Evolutionary conservation across 495 filamentous ascomycete species (phyloP).

Genomic region (Xylaria palmicola): DNA sequence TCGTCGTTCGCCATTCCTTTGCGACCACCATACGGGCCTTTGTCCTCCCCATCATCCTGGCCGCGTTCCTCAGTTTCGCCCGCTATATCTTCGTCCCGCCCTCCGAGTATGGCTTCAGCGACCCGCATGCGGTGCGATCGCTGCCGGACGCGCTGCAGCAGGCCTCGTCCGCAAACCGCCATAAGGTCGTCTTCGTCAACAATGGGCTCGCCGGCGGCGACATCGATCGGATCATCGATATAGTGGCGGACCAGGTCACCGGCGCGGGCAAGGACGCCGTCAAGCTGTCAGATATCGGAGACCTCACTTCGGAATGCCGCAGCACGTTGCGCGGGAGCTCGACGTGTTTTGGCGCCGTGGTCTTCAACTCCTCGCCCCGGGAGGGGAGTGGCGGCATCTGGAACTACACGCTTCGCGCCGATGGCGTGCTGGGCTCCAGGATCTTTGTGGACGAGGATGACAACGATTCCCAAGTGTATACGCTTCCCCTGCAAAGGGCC

Average conservation of each 20-base stretch:
- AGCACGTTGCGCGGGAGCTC: conserved; percentile 70
- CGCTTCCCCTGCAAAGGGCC: conserved; percentile 73
- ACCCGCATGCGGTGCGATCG: conserved; percentile 54
- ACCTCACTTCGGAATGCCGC: conserved; percentile 60
- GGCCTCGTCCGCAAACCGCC: conserved; percentile 46
- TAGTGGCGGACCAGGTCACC: conserved; percentile 51
- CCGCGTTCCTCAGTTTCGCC: conserved; percentile 65
- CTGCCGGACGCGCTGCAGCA: conserved; percentile 58
- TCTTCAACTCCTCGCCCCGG: conserved; percentile 68
- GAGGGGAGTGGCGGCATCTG: conserved; percentile 66
- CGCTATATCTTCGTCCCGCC: conserved; percentile 67
- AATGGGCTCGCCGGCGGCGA: conserved; percentile 67
- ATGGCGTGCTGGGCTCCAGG: conserved; percentile 56
- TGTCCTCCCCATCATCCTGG: conserved; percentile 67
- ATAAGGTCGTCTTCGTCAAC: conserved; percentile 78
- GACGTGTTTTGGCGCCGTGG: conserved; percentile 70
- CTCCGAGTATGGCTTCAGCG: conserved; percentile 65
- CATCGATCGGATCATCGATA: conserved; percentile 68
- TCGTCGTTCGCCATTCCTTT: conserved; percentile 60
- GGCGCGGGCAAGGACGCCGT: conserved; percentile 55
- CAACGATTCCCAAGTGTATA: conserved; percentile 72
- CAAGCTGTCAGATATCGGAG: conserved; percentile 49
- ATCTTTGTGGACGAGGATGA: conserved; percentile 57
- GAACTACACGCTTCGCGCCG: conserved; percentile 82
- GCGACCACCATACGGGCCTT: conserved; percentile 68